Percentiles rank a stretch among this genome's conserved stretches.
Conservation (phyloP, 163 green algal species). For the Scenedesmus sp. region DNA sequence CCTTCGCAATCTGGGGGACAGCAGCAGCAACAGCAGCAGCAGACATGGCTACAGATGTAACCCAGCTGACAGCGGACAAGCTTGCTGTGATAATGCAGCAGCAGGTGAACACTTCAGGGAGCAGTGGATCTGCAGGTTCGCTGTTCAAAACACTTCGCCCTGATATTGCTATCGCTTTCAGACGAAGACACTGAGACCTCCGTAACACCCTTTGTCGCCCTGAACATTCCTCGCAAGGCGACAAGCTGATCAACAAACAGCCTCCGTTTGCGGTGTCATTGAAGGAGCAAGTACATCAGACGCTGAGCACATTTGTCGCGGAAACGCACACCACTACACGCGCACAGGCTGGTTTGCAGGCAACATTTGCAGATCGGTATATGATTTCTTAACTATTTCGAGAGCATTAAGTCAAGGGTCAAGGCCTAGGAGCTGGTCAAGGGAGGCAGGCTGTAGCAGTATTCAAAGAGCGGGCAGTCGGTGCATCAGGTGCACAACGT, state of each 20-base stretch:
- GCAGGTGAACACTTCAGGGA: neutral
- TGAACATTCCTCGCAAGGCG: neutral
- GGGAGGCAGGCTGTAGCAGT: conserved; percentile 8
- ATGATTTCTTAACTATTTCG: neutral
- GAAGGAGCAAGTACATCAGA: neutral
- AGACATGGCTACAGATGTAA: neutral
- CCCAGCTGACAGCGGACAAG: neutral
- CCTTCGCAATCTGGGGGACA: neutral
- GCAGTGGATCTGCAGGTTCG: no score
- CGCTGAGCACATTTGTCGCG: neutral
- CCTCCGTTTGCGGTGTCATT: neutral
- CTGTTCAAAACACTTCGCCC: neutral
- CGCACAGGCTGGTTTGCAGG: neutral
- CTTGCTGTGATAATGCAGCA: neutral
- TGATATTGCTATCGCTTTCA: neutral
- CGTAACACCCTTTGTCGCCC: neutral
- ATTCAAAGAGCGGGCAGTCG: conserved; percentile 15
- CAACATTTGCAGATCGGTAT: neutral
- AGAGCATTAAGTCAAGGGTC: neutral
- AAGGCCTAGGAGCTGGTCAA: neutral
- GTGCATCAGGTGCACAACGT: neutral
- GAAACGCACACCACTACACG: neutral
- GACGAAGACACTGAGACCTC: neutral
- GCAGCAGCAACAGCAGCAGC: conserved; percentile 7
- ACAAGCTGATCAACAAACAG: neutral